These are phyloP conservation scores for Biscutella laevigata DNA, from an alignment of 441 rosid genomes.

Conservation along the genomic window DNA sequence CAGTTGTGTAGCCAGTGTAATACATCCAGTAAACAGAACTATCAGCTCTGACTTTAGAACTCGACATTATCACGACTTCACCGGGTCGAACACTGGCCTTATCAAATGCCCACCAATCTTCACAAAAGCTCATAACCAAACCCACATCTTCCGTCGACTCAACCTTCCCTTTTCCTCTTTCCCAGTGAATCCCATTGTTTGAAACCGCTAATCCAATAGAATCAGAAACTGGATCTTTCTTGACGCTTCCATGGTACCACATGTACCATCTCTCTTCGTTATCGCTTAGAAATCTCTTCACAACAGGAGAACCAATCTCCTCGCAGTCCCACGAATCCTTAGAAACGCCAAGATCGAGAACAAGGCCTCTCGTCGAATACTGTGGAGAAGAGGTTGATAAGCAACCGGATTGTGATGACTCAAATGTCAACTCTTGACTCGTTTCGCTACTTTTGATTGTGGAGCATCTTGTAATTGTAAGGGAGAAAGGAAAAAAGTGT, in stretches of 20 bases:
- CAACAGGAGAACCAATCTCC: constrained; percentile 42
- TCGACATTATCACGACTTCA: constrained; percentile 67
- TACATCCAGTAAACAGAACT: constrained; percentile 73
- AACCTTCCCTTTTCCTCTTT: constrained; percentile 38
- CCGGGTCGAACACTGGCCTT: constrained; percentile 50
- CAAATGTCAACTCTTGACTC: constrained; percentile 16
- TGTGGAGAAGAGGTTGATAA: constrained; percentile 11
- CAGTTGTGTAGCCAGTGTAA: constrained; percentile 50
- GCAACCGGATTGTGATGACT: neutral
- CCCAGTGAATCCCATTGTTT: constrained; percentile 71
- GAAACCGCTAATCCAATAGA: constrained; percentile 67
- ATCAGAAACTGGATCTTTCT: constrained; percentile 28
- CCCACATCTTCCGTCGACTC: constrained; percentile 51
- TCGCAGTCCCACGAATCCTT: constrained; percentile 21
- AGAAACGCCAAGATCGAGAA: constrained; percentile 18
- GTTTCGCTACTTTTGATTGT: constrained; percentile 30
- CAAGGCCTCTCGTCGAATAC: constrained; percentile 15
- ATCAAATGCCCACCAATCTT: constrained; percentile 85
- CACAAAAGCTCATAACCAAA: constrained; percentile 46
- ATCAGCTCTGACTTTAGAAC: constrained; percentile 43
- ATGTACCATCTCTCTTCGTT: constrained; percentile 81
- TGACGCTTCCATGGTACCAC: constrained; percentile 71
- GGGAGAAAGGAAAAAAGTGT: constrained; percentile 11
- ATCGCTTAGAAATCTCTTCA: constrained; percentile 64
- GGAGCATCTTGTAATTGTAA: constrained; percentile 28